phyloP scores from a whole-genome alignment of 306 rosid species.

The Vicia sativa region DNA sequence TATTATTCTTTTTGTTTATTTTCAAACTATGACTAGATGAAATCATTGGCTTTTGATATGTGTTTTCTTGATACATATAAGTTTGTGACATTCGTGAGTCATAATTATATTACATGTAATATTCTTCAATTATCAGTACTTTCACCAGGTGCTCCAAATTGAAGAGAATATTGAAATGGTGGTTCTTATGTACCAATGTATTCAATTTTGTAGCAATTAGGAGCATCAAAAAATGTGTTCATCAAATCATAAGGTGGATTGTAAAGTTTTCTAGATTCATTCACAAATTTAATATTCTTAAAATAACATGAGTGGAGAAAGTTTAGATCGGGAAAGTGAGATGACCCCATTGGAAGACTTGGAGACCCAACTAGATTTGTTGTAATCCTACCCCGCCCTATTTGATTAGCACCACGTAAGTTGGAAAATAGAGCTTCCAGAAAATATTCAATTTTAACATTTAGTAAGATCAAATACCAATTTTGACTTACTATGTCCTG shows the following conservation, averaged over 20 bases:
- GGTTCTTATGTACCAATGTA: neutral
- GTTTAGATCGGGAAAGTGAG: neutral
- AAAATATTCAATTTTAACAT: no score
- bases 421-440: slow-evolving; percentile 30
- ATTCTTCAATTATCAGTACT: neutral
- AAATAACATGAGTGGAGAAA: slow-evolving; percentile 2
- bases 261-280: neutral
- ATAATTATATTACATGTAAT: no score
- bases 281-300: neutral
- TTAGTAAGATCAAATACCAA: no score
- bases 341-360: slow-evolving; percentile 28
- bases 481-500: no score
- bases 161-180: neutral
- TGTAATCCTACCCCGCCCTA: slow-evolving; percentile 36
- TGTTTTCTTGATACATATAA: no score
- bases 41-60: no score
- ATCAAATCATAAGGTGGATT: neutral
- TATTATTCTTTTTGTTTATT: no score
- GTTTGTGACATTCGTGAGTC: no score
- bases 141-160: neutral
- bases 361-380: rapidly evolving
- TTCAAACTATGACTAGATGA: no score
- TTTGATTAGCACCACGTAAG: neutral
- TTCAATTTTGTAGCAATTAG: no score
- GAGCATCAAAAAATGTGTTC: rapidly evolving